These are phyloP conservation scores for Eimeria brunetti DNA, from an alignment of 169 alveolate species.

Conservation along the genomic window DNA sequence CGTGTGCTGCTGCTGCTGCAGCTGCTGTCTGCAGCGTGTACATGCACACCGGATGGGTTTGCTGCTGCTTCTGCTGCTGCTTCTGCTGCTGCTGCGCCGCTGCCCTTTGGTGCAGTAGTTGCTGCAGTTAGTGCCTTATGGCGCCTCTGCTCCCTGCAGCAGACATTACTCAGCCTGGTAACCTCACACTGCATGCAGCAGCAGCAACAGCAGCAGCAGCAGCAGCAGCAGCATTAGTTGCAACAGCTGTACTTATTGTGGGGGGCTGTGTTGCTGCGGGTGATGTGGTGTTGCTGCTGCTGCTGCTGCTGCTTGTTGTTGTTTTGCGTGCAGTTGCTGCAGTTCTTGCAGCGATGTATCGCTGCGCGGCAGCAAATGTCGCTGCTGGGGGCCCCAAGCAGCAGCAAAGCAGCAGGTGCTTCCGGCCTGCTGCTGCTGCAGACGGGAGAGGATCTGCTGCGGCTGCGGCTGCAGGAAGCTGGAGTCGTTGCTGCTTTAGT, in stretches of 20 bases:
- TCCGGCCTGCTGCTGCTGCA: constrained; percentile 38
- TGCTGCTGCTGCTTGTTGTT: background rate
- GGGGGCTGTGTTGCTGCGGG: background rate
- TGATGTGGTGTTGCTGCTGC: background rate
- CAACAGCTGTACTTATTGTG: background rate
- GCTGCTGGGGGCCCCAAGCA: constrained; percentile 29
- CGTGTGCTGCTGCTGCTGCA: constrained; percentile 70
- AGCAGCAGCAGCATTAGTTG: background rate
- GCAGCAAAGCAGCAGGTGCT: background rate
- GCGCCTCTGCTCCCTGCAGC: constrained; percentile 68
- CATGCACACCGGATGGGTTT: constrained; percentile 64
- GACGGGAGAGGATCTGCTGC: constrained; percentile 30
- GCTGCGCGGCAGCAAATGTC: constrained; percentile 43
- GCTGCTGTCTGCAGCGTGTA: constrained; percentile 68
- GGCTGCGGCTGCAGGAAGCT: constrained; percentile 36
- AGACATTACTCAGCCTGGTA: constrained; percentile 58
- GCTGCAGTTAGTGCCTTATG: constrained; percentile 67
- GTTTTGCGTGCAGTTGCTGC: constrained; percentile 43
- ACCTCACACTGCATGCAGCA: background rate
- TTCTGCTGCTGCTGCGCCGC: constrained; percentile 36
- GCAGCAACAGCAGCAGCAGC: background rate
- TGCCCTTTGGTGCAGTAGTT: constrained; percentile 66
- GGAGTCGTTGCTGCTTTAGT: constrained; percentile 54
- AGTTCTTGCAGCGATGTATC: constrained; percentile 45
- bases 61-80: constrained; percentile 60